Evolutionary conservation across 495 filamentous ascomycete genomes (phyloP).

Genomic region (Xylaria curta): DNA sequence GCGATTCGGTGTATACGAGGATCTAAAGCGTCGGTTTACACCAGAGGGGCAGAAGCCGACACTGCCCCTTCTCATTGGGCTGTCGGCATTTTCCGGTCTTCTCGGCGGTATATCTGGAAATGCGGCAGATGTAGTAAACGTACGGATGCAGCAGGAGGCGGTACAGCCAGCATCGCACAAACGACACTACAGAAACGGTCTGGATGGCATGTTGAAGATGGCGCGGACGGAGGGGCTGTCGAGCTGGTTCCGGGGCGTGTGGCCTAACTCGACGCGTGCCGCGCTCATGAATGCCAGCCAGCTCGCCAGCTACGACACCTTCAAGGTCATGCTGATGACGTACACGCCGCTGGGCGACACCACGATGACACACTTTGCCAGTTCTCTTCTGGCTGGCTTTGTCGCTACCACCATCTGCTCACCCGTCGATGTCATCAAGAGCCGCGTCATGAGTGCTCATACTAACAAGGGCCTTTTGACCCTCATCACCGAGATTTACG

Average conservation of each 20-base stretch:
- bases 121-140: constrained; percentile 93
- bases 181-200: constrained; percentile 86
- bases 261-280: constrained; percentile 88
- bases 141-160: constrained; percentile 97
- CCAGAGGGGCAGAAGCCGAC: constrained; percentile 63
- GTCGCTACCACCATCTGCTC: constrained; percentile 95
- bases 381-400: constrained; percentile 86
- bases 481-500: constrained; percentile 71
- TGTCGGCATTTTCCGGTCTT: constrained; percentile 84
- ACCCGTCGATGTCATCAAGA: constrained; percentile 98
- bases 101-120: constrained; percentile 91
- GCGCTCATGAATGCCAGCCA: constrained; percentile 94
- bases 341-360: constrained; percentile 75
- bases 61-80: constrained; percentile 74
- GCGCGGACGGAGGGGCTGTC: constrained; percentile 74
- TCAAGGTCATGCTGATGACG: constrained; percentile 79
- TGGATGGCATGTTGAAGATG: constrained; percentile 88
- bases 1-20: constrained; percentile 93
- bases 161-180: constrained; percentile 74
- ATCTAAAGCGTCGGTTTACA: constrained; percentile 70
- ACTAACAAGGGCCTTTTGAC: constrained; percentile 63
- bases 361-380: constrained; percentile 83
- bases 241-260: constrained; percentile 84
- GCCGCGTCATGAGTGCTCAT: constrained; percentile 83
- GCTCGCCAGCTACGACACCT: constrained; percentile 88